Conservation (phyloP, 805 yeast species). For the Candida incommunis region DNA sequence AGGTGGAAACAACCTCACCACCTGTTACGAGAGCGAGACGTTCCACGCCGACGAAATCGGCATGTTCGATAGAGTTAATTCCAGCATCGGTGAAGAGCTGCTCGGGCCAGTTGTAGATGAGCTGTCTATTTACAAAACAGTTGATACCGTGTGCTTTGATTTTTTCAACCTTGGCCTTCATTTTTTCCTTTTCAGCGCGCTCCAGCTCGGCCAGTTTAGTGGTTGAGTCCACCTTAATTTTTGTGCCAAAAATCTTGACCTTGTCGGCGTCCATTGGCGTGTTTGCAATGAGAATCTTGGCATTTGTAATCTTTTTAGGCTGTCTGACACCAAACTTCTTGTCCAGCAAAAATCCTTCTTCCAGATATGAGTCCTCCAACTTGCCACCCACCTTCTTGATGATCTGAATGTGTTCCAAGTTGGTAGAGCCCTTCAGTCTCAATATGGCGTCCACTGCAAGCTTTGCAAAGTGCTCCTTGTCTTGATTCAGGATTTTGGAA, state of each 20-base stretch:
- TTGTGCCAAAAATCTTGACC: constrained; percentile 95
- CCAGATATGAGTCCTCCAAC: constrained; percentile 80
- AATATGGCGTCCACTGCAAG: constrained; percentile 91
- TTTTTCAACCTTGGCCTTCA: constrained; percentile 79
- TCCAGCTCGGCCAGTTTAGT: constrained; percentile 88
- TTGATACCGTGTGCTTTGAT: constrained; percentile 78
- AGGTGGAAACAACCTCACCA: constrained; percentile 94
- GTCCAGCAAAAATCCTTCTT: constrained; percentile 87
- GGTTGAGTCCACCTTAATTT: constrained; percentile 91
- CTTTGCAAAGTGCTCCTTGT: constrained; percentile 75
- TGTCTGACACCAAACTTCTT: constrained; percentile 91
- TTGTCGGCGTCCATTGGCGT: constrained; percentile 92
- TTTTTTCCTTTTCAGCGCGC: constrained; percentile 85
- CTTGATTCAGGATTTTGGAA: constrained; percentile 89
- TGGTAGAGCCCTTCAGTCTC: constrained; percentile 73
- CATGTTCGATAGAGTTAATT: constrained; percentile 91
- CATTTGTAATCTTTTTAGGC: constrained; percentile 72
- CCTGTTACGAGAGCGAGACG: constrained; percentile 93
- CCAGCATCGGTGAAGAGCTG: constrained; percentile 79
- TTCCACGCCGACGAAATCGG: constrained; percentile 96
- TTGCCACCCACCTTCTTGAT: constrained; percentile 91
- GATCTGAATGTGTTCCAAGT: constrained; percentile 84
- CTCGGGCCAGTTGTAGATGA: constrained; percentile 97
- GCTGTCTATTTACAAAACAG: constrained; percentile 88
- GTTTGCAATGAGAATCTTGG: constrained; percentile 82